Percentiles rank a stretch among this genome's conserved stretches.
phyloP scores from a whole-genome alignment of 2,329 filamentous ascomycete genomes.

The Xylariomycetidae sp. region DNA sequence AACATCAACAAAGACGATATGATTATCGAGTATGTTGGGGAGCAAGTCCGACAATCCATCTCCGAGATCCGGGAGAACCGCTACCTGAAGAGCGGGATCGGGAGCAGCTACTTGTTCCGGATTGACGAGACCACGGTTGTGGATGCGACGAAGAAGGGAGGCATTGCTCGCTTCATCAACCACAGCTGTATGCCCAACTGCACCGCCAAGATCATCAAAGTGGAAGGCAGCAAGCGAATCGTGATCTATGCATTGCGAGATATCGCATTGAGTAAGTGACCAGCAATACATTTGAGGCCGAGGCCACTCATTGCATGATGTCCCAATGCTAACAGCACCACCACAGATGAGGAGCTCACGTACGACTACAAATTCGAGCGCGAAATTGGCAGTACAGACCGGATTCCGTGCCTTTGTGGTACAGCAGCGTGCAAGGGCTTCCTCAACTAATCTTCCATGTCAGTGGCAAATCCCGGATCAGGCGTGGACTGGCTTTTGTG shows the following conservation, averaged over 20 bases:
- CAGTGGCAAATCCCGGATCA: slow-evolving; percentile 7
- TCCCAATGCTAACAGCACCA: slow-evolving; percentile 21
- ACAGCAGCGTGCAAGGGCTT: slow-evolving; percentile 97
- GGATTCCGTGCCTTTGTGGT: slow-evolving; percentile 94
- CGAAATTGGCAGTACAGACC: slow-evolving; percentile 88
- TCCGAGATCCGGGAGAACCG: slow-evolving; percentile 90
- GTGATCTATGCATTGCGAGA: slow-evolving; percentile 97
- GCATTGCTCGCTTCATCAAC: slow-evolving; percentile 97
- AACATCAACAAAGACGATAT: slow-evolving; percentile 96
- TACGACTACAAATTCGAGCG: slow-evolving; percentile 99
- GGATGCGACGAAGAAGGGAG: slow-evolving; percentile 96
- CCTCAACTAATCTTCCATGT: slow-evolving; percentile 66
- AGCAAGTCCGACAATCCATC: slow-evolving; percentile 94
- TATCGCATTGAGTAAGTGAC: slow-evolving; percentile 85
- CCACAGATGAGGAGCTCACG: slow-evolving; percentile 89
- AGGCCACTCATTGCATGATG: too few species aligned
- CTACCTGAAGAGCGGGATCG: slow-evolving; percentile 94
- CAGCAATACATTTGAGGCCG: too few species aligned
- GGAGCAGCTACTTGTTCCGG: slow-evolving; percentile 94
- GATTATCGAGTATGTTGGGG: slow-evolving; percentile 99
- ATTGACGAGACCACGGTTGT: slow-evolving; percentile 98
- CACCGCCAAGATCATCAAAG: slow-evolving; percentile 98
- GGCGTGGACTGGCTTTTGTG: slow-evolving; percentile 6
- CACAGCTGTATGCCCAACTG: slow-evolving; percentile 98
- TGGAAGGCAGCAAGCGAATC: slow-evolving; percentile 95